Conservation (phyloP, 345 rosid genomes). For the Populus tremula region DNA sequence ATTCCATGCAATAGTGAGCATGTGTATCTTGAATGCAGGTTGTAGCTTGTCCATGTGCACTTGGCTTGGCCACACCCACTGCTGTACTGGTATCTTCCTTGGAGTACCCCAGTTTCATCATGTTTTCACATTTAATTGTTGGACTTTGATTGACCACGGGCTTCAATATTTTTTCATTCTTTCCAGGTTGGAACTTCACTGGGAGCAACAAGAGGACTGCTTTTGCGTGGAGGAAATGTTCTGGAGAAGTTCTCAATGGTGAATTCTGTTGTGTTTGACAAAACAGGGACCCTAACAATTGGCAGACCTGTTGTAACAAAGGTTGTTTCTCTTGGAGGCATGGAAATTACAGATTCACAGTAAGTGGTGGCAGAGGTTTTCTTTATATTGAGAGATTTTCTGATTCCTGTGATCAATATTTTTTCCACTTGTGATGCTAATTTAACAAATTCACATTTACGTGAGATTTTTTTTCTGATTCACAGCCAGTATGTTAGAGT, state of each 20-base stretch:
- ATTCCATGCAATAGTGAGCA: slow-evolving; percentile 9
- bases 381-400: not conserved
- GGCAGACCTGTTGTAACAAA: slow-evolving; percentile 88
- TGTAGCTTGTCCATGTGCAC: slow-evolving; percentile 99
- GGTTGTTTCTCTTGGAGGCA: slow-evolving; percentile 46
- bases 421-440: not conserved
- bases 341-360: slow-evolving; percentile 41
- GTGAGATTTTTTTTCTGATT: not conserved
- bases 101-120: slow-evolving; percentile 8
- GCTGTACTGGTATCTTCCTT: slow-evolving; percentile 76
- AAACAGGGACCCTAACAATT: slow-evolving; percentile 88
- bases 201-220: slow-evolving; percentile 93
- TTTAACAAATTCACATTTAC: not conserved
- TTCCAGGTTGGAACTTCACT: slow-evolving; percentile 84
- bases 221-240: slow-evolving; percentile 85
- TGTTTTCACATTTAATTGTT: slow-evolving; percentile 11
- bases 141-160: slow-evolving; percentile 4
- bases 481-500: not conserved
- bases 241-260: slow-evolving; percentile 88
- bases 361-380: slow-evolving; percentile 30
- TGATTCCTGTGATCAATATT: not conserved
- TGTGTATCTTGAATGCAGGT: slow-evolving; percentile 50
- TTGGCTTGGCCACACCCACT: slow-evolving; percentile 97
- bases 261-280: slow-evolving; percentile 78
- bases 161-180: not conserved